Percentiles rank a stretch among this genome's conserved stretches.
These are phyloP conservation scores for Xenoacremonium recifei DNA, from an alignment of 2,329 filamentous ascomycete species.

Conservation along the genomic window DNA sequence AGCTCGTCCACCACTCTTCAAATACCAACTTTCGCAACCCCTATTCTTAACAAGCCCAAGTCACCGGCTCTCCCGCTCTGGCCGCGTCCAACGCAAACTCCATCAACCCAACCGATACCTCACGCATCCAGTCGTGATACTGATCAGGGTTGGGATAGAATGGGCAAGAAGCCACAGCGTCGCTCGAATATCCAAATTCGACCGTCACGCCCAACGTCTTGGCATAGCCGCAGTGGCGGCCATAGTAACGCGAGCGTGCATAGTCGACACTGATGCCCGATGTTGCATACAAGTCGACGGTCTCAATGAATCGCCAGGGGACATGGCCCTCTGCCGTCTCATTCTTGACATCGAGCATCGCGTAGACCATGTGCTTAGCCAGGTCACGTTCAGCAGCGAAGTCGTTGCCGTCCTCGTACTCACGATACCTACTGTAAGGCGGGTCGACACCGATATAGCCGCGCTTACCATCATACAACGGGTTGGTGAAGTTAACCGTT, in stretches of 20 bases:
- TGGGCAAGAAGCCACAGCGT: slow-evolving; percentile 24
- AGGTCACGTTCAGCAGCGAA: slow-evolving; percentile 30
- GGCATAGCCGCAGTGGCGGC: slow-evolving; percentile 28
- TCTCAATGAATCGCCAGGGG: slow-evolving; percentile 37
- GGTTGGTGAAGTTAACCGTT: slow-evolving; percentile 52
- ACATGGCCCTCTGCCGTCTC: slow-evolving; percentile 34
- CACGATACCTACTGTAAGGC: slow-evolving; percentile 37
- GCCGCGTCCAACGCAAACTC: slow-evolving; percentile 39
- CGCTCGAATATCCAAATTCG: slow-evolving; percentile 42
- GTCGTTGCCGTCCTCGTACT: slow-evolving; percentile 43
- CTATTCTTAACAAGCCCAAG: slow-evolving; percentile 15
- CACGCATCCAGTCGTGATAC: slow-evolving; percentile 43
- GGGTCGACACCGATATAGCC: slow-evolving; percentile 42
- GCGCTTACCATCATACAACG: slow-evolving; percentile 48
- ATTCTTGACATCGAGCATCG: too few relatives aligned
- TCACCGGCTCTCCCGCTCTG: slow-evolving; percentile 14
- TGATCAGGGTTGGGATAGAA: slow-evolving; percentile 46
- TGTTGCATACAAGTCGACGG: slow-evolving; percentile 44
- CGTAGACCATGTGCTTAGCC: slow-evolving; percentile 32
- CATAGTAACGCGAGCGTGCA: slow-evolving; percentile 43
- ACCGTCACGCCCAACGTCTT: slow-evolving; percentile 43
- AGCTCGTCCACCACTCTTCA: too few relatives aligned
- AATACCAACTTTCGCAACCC: too few relatives aligned
- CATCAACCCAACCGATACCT: slow-evolving; percentile 47
- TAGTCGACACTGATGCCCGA: slow-evolving; percentile 48